Evolutionary conservation across 352 stramenopile genomes (phyloP), one percentile per base, ranked within the genome.

Genomic region (Globisporangium recalcitrans): DNA sequence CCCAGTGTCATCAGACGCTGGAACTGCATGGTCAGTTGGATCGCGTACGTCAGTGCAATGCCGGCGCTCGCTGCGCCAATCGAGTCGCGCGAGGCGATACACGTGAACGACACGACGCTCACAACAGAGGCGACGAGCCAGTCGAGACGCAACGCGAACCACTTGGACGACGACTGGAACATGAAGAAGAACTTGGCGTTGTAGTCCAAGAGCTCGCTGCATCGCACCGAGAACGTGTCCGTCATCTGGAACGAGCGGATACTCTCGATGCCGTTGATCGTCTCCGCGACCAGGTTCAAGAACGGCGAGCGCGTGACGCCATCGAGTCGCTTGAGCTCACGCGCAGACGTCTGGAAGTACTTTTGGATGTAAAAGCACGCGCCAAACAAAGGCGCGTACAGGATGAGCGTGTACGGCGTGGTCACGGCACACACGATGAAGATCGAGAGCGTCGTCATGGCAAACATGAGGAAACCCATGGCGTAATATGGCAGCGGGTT

Each of bases 281-380:
- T 97, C 76, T 98, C 93, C 3, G 78, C 73, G 11, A 98, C 74
- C 49, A 97, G 72, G 13, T 86, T 83, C 62, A 97, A 96, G 40
- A 98, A 88, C 14, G 96, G 95, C 55, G 85, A 73, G 21, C 73
- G 68, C 14, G 67, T 80, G 62, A 98, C 70, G 11, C 83, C 82
- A 65, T 99, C 95, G 14, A 98, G 76, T 13, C 95, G 81, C 75
- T 98, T 97, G 21, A 98, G 69, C 64, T 98, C 93, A 9, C 74
- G 71, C 54, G 82, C 64, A 8, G 68, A 76, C 9, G 60, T 52
- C 47, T 95, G 70, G 31, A 36, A 36, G 62, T 93, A 97, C 56
- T 95, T 96, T 26, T 85, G 83, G 60, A 79, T 82, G n/a, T 36
- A 81, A 52, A 6, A 69, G 59, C 32, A 78, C 47, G 34, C 73